Base-by-base conservation (phyloP, 2,329 filamentous ascomycete species). In the Cryphonectria japonica region DNA sequence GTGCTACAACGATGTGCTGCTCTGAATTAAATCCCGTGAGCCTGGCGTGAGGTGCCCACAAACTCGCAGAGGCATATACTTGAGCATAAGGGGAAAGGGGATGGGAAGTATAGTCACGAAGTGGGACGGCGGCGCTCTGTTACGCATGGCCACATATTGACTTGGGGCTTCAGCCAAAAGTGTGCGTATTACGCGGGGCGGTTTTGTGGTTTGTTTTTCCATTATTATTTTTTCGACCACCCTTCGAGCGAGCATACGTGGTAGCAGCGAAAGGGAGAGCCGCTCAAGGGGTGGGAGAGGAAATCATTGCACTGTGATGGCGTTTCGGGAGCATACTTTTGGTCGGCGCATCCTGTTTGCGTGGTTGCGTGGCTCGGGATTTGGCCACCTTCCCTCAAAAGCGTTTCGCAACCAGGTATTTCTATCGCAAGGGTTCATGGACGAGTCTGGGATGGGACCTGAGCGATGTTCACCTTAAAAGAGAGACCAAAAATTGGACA, bases 251-350 rank as follows among this genome's bases (percentile, higher is more conserved):
- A 54, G 34, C 13, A 67, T 41, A 41, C 22, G 41, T 22, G 19
- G 13, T 13, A 66, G 13, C 11, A 32, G 50, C 32, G 43, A 29
- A 41, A 22, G 39, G 19, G 37, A 39, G 19, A 9, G 34, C n/a
- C 13, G 2, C 3, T n/a, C 7, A 50, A 26, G 39, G 34, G 19
- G 16, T 4, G 11, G 16, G 22, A 37, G 13, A 37, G 52, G 41
- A 46, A 67, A 43, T 9, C 2, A 37, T 46, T 70, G 68, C 68
- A 70, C 68, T 65, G 66, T 59, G 65, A 69, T 60, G 71, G 71
- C 71, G 71, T 72, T 72, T 50, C 26, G 60, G 50, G 14, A 37
- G 7, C 19, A 50, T 61, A 29, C 26, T 26, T 6, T 2, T 19
- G n/a, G 16, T 41, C 22, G 22, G 46, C 7, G 46, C 46, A 50